Evolutionary conservation across 2,329 filamentous ascomycete species (phyloP), one percentile per base, ranked within the genome.

Genomic region (Alternaria brassicae): DNA sequence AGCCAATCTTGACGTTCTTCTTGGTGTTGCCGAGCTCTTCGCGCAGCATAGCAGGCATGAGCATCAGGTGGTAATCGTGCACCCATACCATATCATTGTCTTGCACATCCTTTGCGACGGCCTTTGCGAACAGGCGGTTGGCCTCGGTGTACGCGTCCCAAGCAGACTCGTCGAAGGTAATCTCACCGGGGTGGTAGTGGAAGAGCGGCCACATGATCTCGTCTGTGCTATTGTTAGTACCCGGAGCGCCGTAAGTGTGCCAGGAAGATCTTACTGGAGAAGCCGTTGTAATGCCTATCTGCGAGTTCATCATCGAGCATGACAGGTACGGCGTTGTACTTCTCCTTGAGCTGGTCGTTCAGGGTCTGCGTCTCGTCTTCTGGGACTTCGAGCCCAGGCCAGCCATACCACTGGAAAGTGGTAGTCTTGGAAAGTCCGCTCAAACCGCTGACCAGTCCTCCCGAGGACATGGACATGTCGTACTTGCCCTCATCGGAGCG

Each of bases 141-240:
- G 96, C 94, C 75, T 97, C 91, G 72, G 89, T 89, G 82, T 98
- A 98, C 52, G 93, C 94, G 23, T 89, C 86, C 95, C 95, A 99
- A 4, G 93, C 91, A 40, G 89, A 90, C 81, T 98, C 94, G 81
- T 98, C 93, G 78, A 98, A 98, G 42, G 93, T 97, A 71, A 98
- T 97, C 83, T 98, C 94, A 76, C 94, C 94, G 50, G 95, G 94
- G 79, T 99, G 95, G 81, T 98, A 98, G 82, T 98, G 95, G 83
- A 99, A 96, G 37, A 99, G 88, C 3, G 95, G 95, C 95, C 95
- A 99, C 61, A 99, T 89, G 77, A 98, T 98, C 7, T 92, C 96
- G 80, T 99, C 92, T 60, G n/a, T 2, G 13, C 28, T 10, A 4
- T 2, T 5, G 56, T 68, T 48, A 63, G 60, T 32, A n/a, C 48